Conservation (phyloP, 495 filamentous ascomycete species). For the Aspergillus saccharolyticus region DNA sequence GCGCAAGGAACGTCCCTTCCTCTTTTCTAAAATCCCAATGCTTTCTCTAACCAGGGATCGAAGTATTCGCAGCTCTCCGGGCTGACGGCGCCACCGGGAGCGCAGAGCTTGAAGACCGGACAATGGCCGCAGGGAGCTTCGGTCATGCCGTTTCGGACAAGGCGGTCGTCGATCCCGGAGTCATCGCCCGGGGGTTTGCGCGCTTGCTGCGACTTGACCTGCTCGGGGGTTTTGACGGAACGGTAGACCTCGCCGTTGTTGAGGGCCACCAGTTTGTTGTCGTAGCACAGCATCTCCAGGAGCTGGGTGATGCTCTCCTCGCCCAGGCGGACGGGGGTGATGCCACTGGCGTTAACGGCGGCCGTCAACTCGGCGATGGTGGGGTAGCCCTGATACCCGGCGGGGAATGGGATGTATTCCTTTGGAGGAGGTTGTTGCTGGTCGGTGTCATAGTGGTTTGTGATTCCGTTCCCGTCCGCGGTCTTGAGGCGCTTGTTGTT, state of each 20-base stretch:
- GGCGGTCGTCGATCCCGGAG: slow-evolving; percentile 20
- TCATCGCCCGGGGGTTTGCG: slow-evolving; percentile 31
- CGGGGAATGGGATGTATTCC: slow-evolving; percentile 57
- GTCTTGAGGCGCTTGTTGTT: slow-evolving; percentile 46
- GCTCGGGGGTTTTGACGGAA: slow-evolving; percentile 36
- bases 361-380: slow-evolving; percentile 66
- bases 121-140: slow-evolving; percentile 88
- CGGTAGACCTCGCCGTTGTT: slow-evolving; percentile 49
- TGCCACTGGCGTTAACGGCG: slow-evolving; percentile 58
- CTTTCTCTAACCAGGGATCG: slow-evolving; percentile 63
- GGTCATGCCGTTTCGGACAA: slow-evolving; percentile 64
- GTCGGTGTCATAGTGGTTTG: slow-evolving; percentile 5
- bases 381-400: slow-evolving; percentile 68
- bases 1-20: slow-evolving; percentile 8
- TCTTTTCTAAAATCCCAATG: slow-evolving; percentile 30
- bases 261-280: slow-evolving; percentile 59
- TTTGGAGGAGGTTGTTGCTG: slow-evolving; percentile 32
- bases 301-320: slow-evolving; percentile 73
- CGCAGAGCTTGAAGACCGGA: slow-evolving; percentile 90
- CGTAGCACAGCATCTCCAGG: slow-evolving; percentile 79
- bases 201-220: slow-evolving; percentile 38
- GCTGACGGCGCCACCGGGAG: slow-evolving; percentile 80
- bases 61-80: slow-evolving; percentile 91
- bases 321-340: slow-evolving; percentile 60
- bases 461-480: slow-evolving; percentile 27